These are phyloP conservation scores for Xanthoconium separans DNA, from an alignment of 1,284 basidiomycete species.

Conservation along the genomic window DNA sequence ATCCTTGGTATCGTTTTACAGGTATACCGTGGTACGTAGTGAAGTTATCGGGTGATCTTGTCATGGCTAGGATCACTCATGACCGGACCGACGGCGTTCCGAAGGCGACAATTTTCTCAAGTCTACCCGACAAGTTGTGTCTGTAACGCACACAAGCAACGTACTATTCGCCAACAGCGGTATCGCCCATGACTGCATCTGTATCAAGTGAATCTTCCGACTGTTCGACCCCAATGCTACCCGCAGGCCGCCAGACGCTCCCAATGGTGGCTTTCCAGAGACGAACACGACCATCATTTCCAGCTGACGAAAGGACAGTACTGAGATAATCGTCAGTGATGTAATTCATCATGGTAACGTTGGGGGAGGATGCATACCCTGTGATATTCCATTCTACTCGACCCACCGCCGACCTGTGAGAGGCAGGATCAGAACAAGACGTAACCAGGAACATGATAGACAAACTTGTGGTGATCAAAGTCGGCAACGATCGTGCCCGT, in stretches of 20 bases:
- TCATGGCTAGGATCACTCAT: too few species aligned
- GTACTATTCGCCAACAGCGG: conserved; percentile 20
- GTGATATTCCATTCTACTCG: conserved; percentile 88
- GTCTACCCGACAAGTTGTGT: neutral
- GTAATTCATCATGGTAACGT: neutral
- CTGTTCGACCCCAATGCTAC: conserved; percentile 76
- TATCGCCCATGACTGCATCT: conserved; percentile 35
- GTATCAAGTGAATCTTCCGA: conserved; percentile 51
- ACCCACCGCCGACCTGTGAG: conserved; percentile 61
- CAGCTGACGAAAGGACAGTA: conserved; percentile 84
- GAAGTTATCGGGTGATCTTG: too few species aligned
- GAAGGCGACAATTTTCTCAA: too few species aligned
- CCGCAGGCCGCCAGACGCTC: conserved; percentile 75
- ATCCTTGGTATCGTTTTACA: conserved; percentile 18
- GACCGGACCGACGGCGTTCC: too few species aligned
- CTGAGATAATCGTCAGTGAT: conserved; percentile 40
- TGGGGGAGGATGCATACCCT: conserved; percentile 52
- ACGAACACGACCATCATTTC: conserved; percentile 85
- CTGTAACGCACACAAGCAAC: neutral
- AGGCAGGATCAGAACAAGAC: conserved; percentile 7
- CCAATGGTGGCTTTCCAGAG: conserved; percentile 85
- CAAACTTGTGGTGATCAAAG: conserved; percentile 79
- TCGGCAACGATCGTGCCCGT: conserved; percentile 74
- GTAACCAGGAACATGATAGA: conserved; percentile 1
- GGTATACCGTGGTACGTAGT: neutral